Evolutionary conservation across 1,284 basidiomycete species (phyloP).

Genomic region (Amylostereum areolatum): DNA sequence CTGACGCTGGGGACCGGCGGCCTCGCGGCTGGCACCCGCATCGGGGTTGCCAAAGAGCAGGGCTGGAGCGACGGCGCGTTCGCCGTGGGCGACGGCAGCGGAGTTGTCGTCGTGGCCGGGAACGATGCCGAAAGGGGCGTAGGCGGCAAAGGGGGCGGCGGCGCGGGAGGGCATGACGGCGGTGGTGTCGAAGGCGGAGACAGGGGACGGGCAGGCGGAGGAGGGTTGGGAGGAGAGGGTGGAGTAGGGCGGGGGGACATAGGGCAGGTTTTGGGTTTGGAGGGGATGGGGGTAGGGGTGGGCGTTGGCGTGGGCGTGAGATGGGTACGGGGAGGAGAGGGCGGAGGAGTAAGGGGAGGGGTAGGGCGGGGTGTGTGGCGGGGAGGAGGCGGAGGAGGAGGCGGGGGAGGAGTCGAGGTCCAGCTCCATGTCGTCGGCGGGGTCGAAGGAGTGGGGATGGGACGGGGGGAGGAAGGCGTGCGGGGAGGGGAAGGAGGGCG

Average conservation of each 20-base stretch:
- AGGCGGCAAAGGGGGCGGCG: conserved; percentile 16
- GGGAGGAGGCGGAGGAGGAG: conserved; percentile 30
- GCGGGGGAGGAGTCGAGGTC: conserved; percentile 47
- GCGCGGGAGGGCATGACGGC: conserved; percentile 37
- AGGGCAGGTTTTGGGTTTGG: conserved; percentile 31
- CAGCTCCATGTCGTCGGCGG: conserved; percentile 73
- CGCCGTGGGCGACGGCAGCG: too few relatives aligned
- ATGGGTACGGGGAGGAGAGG: too few relatives aligned
- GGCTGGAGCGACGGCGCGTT: conserved; percentile 49
- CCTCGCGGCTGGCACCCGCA: too few relatives aligned
- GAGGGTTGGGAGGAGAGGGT: conserved; percentile 18
- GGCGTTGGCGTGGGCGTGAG: too few relatives aligned
- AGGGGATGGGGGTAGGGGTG: too few relatives aligned
- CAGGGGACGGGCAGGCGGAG: conserved; percentile 25
- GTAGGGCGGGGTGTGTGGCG: conserved; percentile 31
- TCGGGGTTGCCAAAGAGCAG: conserved; percentile 24
- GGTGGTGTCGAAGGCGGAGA: conserved; percentile 43
- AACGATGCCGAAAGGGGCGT: conserved; percentile 15
- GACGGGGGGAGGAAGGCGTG: conserved; percentile 3
- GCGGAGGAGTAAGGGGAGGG: too few relatives aligned
- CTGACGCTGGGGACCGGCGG: too few relatives aligned
- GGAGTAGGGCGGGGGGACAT: conserved; percentile 1
- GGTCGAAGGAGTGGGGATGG: conserved; percentile 48
- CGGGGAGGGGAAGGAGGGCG: background rate
- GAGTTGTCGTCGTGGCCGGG: conserved; percentile 1